Conservation (phyloP, 164 flowering plant species). For the Cinnamomum chago region DNA sequence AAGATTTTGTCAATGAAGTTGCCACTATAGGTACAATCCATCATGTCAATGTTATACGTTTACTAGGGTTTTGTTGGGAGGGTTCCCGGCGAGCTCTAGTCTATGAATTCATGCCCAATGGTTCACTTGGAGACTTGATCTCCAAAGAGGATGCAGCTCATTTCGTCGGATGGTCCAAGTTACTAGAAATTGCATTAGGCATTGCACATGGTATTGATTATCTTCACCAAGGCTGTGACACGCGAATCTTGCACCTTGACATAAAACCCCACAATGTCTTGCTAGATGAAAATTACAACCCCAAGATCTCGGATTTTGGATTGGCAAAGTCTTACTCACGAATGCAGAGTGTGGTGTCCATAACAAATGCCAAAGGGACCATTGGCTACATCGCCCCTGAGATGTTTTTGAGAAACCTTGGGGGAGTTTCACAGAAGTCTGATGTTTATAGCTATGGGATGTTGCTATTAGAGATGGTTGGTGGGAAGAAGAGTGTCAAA, state of each 20-base stretch:
- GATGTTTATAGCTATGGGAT: slow-evolving; percentile 26
- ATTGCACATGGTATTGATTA: slow-evolving; percentile 21
- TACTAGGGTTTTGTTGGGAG: slow-evolving; percentile 19
- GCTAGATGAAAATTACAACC: slow-evolving; percentile 13
- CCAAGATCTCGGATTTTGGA: slow-evolving; percentile 27
- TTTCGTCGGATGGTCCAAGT: slow-evolving; percentile 5
- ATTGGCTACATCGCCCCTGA: slow-evolving; percentile 22
- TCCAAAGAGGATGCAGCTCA: slow-evolving; percentile 1
- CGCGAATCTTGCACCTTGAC: slow-evolving; percentile 21
- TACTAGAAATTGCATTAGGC: slow-evolving; percentile 16
- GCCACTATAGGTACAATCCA: slow-evolving; percentile 20
- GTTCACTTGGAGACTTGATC: slow-evolving; percentile 16
- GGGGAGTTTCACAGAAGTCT: slow-evolving; percentile 14
- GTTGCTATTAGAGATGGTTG: slow-evolving; percentile 20
- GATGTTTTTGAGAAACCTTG: slow-evolving; percentile 12
- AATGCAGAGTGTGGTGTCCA: slow-evolving; percentile 5
- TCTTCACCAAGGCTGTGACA: slow-evolving; percentile 16
- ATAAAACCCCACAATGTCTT: slow-evolving; percentile 24
- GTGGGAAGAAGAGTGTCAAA: slow-evolving; percentile 4
- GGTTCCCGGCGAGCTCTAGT: slow-evolving; percentile 7
- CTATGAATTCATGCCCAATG: slow-evolving; percentile 24
- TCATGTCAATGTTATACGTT: slow-evolving; percentile 19
- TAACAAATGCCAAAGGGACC: slow-evolving; percentile 15
- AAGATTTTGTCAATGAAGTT: slow-evolving; percentile 21
- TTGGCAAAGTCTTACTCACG: slow-evolving; percentile 17